Percentiles rank a stretch among this genome's conserved stretches.
Evolutionary conservation across 148 eudicot genomes (phyloP).

Genomic region (Camellia granthamiana): DNA sequence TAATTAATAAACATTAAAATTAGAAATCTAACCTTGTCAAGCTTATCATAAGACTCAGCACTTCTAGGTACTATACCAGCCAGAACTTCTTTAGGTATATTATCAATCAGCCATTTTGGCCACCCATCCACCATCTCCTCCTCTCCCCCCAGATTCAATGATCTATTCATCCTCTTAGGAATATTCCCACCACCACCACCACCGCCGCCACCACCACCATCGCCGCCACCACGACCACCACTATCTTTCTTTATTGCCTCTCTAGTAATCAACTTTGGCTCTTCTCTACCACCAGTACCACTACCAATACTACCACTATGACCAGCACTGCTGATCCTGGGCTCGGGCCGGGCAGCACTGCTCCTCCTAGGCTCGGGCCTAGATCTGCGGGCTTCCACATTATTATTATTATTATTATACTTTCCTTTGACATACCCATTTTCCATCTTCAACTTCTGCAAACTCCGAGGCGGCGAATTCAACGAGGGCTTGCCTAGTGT

Average conservation of each 20-base stretch:
- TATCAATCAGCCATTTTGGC: slow-evolving; percentile 41
- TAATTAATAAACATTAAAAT: no score
- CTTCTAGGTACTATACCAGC: slow-evolving; percentile 37
- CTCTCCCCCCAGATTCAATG: slow-evolving; percentile 11
- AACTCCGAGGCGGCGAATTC: slow-evolving; percentile 6
- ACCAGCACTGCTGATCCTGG: not conserved
- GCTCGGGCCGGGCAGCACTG: not conserved
- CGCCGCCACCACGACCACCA: not conserved
- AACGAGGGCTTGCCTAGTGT: slow-evolving; percentile 12
- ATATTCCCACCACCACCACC: not conserved
- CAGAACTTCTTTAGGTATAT: slow-evolving; percentile 29
- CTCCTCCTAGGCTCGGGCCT: not conserved
- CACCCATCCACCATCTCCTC: slow-evolving; percentile 37
- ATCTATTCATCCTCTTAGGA: slow-evolving; percentile 11
- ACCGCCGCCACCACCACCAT: not conserved
- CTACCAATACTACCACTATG: not conserved
- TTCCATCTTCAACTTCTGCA: slow-evolving; percentile 24
- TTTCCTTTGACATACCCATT: slow-evolving; percentile 26
- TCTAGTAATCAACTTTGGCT: not conserved
- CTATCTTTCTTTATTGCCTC: not conserved
- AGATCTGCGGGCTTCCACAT: no score
- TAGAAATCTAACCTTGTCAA: slow-evolving; percentile 30
- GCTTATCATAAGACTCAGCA: slow-evolving; percentile 48
- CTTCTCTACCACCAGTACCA: not conserved
- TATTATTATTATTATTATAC: not conserved